These are phyloP conservation scores for Magnaporthiopsis poae DNA, from an alignment of 2,329 filamentous ascomycete species.

Conservation along the genomic window DNA sequence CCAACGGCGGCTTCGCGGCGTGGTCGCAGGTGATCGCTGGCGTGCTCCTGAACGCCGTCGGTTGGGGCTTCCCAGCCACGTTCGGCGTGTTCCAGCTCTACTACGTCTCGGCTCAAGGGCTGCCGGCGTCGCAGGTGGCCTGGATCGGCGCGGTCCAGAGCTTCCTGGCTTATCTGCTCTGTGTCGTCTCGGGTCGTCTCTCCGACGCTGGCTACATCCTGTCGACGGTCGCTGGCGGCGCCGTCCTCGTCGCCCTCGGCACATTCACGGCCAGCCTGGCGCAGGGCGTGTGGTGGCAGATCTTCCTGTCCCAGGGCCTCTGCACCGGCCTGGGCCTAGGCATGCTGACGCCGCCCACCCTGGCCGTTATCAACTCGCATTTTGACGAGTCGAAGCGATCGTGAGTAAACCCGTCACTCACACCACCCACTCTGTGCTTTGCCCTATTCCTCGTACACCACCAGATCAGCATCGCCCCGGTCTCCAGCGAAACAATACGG, in stretches of 20 bases:
- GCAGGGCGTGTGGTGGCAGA: slow-evolving; percentile 36
- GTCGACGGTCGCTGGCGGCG: slow-evolving; percentile 30
- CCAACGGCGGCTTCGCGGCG: slow-evolving; percentile 36
- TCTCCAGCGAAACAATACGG: not conserved
- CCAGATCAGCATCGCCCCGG: not conserved
- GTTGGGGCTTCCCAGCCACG: slow-evolving; percentile 39
- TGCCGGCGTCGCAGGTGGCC: slow-evolving; percentile 28
- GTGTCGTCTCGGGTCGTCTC: slow-evolving; percentile 38
- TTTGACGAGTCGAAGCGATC: slow-evolving; percentile 43
- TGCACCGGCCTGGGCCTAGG: slow-evolving; percentile 45
- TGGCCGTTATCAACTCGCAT: slow-evolving; percentile 46
- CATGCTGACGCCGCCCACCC: slow-evolving; percentile 43
- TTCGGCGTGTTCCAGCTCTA: slow-evolving; percentile 41
- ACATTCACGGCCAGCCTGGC: slow-evolving; percentile 38
- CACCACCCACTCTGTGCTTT: not conserved
- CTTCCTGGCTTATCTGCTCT: slow-evolving; percentile 39
- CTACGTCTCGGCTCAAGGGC: slow-evolving; percentile 27
- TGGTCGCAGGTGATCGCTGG: slow-evolving; percentile 42
- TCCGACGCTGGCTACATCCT: slow-evolving; percentile 39
- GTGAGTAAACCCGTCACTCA: not conserved
- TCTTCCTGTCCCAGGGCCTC: slow-evolving; percentile 44
- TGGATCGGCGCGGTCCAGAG: slow-evolving; percentile 41
- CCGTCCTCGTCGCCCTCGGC: slow-evolving; percentile 32
- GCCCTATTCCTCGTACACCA: not conserved
- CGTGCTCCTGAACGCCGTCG: slow-evolving; percentile 37